These are phyloP conservation scores for Hansenula anomala DNA, from an alignment of 1,139 yeast genomes.

Conservation along the genomic window DNA sequence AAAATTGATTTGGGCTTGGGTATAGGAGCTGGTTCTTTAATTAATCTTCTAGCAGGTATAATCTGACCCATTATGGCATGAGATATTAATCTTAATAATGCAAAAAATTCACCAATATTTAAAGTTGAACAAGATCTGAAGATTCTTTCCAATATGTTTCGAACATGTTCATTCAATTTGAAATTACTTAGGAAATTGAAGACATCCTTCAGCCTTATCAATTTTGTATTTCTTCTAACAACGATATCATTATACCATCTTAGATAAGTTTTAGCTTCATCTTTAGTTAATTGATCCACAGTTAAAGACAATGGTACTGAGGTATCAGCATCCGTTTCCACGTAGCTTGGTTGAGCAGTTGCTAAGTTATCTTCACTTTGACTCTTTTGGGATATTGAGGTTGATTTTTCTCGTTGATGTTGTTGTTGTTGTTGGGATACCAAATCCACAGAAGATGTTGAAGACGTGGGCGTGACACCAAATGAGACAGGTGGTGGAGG, in stretches of 20 bases:
- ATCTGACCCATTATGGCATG: slow-evolving; percentile 32
- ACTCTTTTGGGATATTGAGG: not conserved
- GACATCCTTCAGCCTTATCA: slow-evolving; percentile 58
- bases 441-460: slow-evolving; percentile 14
- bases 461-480: slow-evolving; percentile 24
- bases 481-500: slow-evolving; percentile 36
- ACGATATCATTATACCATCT: slow-evolving; percentile 75
- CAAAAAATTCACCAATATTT: slow-evolving; percentile 74
- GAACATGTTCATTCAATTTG: slow-evolving; percentile 38
- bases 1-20: slow-evolving; percentile 69
- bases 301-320: slow-evolving; percentile 56
- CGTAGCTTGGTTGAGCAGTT: not conserved
- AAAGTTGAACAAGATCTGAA: slow-evolving; percentile 50
- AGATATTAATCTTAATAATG: slow-evolving; percentile 59
- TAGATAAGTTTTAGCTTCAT: slow-evolving; percentile 67
- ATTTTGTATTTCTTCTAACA: slow-evolving; percentile 48
- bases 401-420: not conserved
- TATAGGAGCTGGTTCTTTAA: slow-evolving; percentile 48
- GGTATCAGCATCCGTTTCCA: slow-evolving; percentile 17
- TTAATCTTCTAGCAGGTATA: slow-evolving; percentile 46
- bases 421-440: not conserved
- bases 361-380: not conserved
- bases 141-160: slow-evolving; percentile 42
- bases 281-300: slow-evolving; percentile 53
- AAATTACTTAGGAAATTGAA: slow-evolving; percentile 61